These are phyloP conservation scores for Amaranthus hypochondriacus DNA, from an alignment of 148 eudicot species.

Conservation along the genomic window DNA sequence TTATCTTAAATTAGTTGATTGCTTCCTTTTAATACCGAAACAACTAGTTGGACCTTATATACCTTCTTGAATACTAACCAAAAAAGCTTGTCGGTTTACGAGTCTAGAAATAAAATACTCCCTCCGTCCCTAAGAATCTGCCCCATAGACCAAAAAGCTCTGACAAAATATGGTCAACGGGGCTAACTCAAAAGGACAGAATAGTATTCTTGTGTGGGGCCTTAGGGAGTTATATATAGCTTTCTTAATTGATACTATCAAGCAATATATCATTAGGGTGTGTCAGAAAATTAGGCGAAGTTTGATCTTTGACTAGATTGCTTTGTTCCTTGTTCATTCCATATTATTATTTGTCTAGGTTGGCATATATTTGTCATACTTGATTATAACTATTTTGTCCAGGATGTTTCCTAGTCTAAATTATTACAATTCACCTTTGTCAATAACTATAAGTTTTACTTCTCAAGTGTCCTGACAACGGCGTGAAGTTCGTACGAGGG, in stretches of 20 bases:
- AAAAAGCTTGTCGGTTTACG: conserved; percentile 13
- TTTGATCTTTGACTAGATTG: conserved; percentile 18
- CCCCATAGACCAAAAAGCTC: too few species aligned
- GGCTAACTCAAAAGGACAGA: too few species aligned
- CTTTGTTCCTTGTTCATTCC: conserved; percentile 17
- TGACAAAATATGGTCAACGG: too few species aligned
- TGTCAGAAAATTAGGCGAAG: conserved; percentile 21
- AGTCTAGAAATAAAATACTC: conserved; percentile 8
- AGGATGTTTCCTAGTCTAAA: conserved; percentile 32
- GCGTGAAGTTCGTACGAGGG: neutral
- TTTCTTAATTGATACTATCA: conserved; percentile 1
- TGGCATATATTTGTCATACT: conserved; percentile 11
- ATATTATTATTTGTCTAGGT: conserved; percentile 16
- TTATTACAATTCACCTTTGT: neutral
- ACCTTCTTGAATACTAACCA: neutral
- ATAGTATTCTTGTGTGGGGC: conserved; percentile 1
- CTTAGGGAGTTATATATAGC: neutral
- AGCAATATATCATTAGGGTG: conserved; percentile 11
- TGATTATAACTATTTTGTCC: conserved; percentile 17
- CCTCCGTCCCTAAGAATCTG: too few species aligned
- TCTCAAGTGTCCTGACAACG: neutral
- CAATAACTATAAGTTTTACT: neutral
- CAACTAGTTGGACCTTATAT: conserved; percentile 13
- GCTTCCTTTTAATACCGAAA: conserved; percentile 14
- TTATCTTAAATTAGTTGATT: neutral